Evolutionary conservation across 495 filamentous ascomycete species (phyloP).

Genomic region (Penicillium coffeae): DNA sequence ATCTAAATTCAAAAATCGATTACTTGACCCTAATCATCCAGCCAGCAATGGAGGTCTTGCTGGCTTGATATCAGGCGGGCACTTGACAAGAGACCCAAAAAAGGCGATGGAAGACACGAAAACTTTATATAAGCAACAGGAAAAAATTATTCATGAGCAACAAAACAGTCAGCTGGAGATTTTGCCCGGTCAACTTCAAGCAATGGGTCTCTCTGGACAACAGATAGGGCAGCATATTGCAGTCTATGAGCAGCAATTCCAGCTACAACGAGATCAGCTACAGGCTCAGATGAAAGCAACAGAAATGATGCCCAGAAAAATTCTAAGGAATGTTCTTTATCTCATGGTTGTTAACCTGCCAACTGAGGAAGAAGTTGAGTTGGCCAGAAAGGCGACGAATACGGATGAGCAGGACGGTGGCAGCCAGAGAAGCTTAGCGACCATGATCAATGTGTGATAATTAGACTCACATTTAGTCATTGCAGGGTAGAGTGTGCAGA

Average conservation of each 20-base stretch:
- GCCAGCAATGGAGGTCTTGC: constrained; percentile 38
- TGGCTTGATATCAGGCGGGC: constrained; percentile 36
- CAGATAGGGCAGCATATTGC: background rate
- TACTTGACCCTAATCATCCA: constrained; percentile 46
- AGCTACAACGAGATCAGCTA: constrained; percentile 1
- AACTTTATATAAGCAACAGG: background rate
- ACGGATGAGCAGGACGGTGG: background rate
- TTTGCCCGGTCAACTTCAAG: constrained; percentile 1
- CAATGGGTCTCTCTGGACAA: background rate
- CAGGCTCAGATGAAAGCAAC: background rate
- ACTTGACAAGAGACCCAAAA: constrained; percentile 9
- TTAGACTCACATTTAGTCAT: too few relatives aligned
- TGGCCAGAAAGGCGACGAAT: background rate
- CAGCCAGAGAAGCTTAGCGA: background rate
- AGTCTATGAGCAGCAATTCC: constrained; percentile 3
- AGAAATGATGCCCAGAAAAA: constrained; percentile 2
- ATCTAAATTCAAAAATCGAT: constrained; percentile 35
- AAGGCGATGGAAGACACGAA: constrained; percentile 2
- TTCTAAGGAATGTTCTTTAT: constrained; percentile 1
- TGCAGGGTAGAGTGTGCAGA: too few relatives aligned
- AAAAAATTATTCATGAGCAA: background rate
- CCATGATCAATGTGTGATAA: background rate
- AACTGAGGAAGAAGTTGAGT: constrained; percentile 1
- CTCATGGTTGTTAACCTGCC: constrained; percentile 4
- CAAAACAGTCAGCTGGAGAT: background rate